Evolutionary conservation across 139 green algal genomes (phyloP).

Genomic region (Chlorella sorokiniana): DNA sequence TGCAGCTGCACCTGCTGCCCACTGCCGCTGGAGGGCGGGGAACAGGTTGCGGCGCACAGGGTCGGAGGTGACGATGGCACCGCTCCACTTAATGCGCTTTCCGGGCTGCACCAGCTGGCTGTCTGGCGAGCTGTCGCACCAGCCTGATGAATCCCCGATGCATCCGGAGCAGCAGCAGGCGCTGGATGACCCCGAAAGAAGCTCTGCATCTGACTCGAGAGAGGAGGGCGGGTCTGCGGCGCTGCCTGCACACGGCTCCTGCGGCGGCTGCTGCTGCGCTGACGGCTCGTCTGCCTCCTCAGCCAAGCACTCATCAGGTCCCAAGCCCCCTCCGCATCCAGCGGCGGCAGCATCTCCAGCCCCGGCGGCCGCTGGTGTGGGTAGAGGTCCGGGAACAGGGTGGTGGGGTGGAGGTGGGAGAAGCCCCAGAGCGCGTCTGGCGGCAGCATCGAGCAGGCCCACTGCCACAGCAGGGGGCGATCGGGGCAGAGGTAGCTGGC

Average conservation of each 20-base stretch:
- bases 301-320: too few species aligned
- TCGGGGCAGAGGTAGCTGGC: background rate
- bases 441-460: background rate
- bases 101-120: conserved; percentile 8
- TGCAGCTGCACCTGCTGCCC: background rate
- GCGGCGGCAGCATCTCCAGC: background rate
- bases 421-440: background rate
- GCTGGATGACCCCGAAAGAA: too few species aligned
- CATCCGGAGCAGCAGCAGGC: background rate
- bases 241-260: background rate
- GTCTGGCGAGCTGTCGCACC: background rate
- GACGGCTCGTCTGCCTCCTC: background rate
- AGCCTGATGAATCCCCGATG: background rate
- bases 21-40: background rate
- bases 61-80: conserved; percentile 4
- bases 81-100: conserved; percentile 32
- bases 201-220: too few species aligned
- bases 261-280: background rate
- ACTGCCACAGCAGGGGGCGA: background rate
- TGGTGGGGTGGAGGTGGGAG: background rate
- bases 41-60: conserved; percentile 14
- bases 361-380: background rate
- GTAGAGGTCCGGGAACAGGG: background rate
- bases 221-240: too few species aligned
- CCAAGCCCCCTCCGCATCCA: too few species aligned